Evolutionary conservation across 768 basidiomycete species (phyloP).

Genomic region (Phylloporus rhodoxanthus): DNA sequence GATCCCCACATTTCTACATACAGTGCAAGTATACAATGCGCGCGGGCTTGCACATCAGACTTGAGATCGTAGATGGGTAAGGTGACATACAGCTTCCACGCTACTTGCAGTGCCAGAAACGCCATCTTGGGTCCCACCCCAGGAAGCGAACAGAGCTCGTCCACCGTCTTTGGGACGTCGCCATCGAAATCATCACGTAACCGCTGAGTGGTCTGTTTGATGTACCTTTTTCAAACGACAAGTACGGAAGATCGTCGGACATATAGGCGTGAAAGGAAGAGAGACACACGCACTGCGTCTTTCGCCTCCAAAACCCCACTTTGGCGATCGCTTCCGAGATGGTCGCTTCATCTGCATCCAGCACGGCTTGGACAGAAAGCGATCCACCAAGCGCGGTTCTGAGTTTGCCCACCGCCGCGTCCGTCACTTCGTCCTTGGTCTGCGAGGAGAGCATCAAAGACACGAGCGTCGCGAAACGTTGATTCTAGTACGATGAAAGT

Average conservation of each 20-base stretch:
- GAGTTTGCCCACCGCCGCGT: constrained; percentile 71
- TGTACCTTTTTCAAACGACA: constrained; percentile 42
- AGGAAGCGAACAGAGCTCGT: constrained; percentile 78
- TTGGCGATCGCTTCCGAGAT: constrained; percentile 77
- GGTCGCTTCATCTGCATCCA: constrained; percentile 53
- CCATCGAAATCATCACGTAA: constrained; percentile 69
- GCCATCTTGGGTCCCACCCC: constrained; percentile 99
- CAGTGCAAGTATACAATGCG: not conserved
- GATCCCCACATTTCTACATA: constrained; percentile 71
- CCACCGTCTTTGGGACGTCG: constrained; percentile 85
- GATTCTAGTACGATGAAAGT: constrained; percentile 44
- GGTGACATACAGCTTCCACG: constrained; percentile 68
- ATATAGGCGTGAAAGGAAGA: not conserved
- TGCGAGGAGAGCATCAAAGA: constrained; percentile 95
- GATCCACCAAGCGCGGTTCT: constrained; percentile 70
- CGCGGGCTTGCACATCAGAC: too few species aligned
- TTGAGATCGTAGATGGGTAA: not conserved
- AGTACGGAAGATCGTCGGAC: not conserved
- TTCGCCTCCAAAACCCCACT: constrained; percentile 90
- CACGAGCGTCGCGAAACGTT: constrained; percentile 78
- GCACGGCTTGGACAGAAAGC: constrained; percentile 66
- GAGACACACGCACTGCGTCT: constrained; percentile 57
- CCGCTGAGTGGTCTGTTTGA: constrained; percentile 65
- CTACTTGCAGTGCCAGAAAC: constrained; percentile 74
- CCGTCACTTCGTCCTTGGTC: constrained; percentile 88